phyloP scores from a whole-genome alignment of 768 basidiomycete species.

The Serendipita sp. region DNA sequence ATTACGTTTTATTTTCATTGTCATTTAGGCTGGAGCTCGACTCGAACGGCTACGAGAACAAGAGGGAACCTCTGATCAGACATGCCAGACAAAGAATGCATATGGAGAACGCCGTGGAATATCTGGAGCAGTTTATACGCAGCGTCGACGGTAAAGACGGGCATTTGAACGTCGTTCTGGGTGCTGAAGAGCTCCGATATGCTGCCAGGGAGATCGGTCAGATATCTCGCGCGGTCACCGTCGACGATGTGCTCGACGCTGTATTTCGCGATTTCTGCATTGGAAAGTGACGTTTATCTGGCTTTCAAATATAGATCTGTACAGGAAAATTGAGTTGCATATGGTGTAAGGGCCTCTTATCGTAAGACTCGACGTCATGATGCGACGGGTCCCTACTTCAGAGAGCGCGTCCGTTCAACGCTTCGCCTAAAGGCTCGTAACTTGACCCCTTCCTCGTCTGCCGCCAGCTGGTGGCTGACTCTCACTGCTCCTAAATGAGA shows the following conservation, averaged over 20 bases:
- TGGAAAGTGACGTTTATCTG: slow-evolving; percentile 31
- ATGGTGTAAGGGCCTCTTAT: no score
- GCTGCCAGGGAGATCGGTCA: slow-evolving; percentile 70
- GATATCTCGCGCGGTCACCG: slow-evolving; percentile 63
- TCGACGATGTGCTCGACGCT: slow-evolving; percentile 68
- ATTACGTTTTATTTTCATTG: not conserved
- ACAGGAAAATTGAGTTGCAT: no score
- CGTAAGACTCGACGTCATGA: no score
- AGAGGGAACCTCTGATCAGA: slow-evolving; percentile 47
- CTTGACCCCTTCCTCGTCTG: not conserved
- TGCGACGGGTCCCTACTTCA: no score
- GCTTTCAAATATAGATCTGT: not conserved
- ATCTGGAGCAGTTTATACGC: slow-evolving; percentile 34
- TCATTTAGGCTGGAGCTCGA: not conserved
- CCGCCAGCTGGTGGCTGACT: not conserved
- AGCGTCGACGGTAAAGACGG: slow-evolving; percentile 32
- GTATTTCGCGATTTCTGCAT: slow-evolving; percentile 83
- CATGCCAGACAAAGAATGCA: slow-evolving; percentile 66
- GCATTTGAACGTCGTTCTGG: slow-evolving; percentile 42
- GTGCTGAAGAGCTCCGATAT: slow-evolving; percentile 76
- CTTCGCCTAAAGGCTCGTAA: not conserved
- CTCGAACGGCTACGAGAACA: not conserved
- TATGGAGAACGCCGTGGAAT: slow-evolving; percentile 44
- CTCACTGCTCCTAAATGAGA: not conserved
- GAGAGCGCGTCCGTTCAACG: no score